These are phyloP conservation scores for Parachlorella kessleri DNA, from an alignment of 139 green algal species.

Conservation along the genomic window DNA sequence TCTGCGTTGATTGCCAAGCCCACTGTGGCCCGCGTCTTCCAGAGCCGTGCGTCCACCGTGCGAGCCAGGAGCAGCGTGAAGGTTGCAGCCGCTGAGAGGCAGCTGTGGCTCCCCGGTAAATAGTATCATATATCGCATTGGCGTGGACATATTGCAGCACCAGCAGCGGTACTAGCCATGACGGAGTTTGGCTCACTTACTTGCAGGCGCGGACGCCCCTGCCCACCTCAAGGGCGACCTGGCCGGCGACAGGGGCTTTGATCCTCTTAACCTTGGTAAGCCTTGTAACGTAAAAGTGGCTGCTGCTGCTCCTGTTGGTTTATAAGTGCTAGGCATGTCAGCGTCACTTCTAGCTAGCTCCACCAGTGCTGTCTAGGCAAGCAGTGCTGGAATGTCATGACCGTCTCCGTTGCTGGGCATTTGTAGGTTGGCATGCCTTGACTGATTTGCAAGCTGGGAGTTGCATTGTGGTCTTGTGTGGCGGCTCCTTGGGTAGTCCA, in stretches of 20 bases:
- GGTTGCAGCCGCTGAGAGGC: constrained; percentile 9
- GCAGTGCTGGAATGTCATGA: no score
- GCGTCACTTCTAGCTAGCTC: no score
- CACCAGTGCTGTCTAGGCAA: no score
- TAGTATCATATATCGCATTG: no score
- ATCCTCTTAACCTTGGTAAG: not conserved
- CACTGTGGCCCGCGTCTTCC: not conserved
- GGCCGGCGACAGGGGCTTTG: constrained; percentile 42
- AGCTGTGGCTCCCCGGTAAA: constrained; percentile 21
- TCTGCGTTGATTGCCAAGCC: not conserved
- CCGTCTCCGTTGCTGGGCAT: no score
- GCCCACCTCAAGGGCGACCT: constrained; percentile 59
- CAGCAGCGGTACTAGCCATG: no score
- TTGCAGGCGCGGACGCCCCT: constrained; percentile 40
- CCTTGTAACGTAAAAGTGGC: not conserved
- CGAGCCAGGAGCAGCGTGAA: not conserved
- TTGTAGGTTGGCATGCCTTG: no score
- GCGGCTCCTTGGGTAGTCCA: no score
- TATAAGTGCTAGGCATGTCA: constrained; percentile 9
- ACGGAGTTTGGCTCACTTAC: not conserved
- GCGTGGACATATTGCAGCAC: no score
- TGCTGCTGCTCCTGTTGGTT: not conserved
- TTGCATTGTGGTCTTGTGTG: no score
- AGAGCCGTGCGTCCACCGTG: not conserved
- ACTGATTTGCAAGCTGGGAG: no score